These are phyloP conservation scores for Myrica gale DNA, from an alignment of 306 rosid genomes.

Conservation along the genomic window DNA sequence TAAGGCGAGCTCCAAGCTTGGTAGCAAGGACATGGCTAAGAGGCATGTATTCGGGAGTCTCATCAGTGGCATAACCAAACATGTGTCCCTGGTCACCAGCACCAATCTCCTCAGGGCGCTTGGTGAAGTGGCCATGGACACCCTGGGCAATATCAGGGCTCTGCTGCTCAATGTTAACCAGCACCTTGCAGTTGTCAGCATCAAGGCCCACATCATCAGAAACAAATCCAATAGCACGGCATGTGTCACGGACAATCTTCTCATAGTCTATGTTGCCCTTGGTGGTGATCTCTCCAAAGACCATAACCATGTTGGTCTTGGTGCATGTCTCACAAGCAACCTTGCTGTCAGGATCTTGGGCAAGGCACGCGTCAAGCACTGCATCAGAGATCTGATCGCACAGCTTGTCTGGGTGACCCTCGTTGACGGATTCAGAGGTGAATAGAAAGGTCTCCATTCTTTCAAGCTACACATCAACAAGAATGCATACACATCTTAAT, in stretches of 20 bases:
- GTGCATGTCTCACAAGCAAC: slow-evolving; percentile 99
- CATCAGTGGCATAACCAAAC: slow-evolving; percentile 99
- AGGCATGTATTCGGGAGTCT: slow-evolving; percentile 95
- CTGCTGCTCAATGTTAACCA: slow-evolving; percentile 99
- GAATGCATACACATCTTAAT: slow-evolving; percentile 7
- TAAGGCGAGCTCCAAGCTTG: slow-evolving; percentile 87
- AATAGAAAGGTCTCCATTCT: slow-evolving; percentile 91
- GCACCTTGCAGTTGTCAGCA: slow-evolving; percentile 98
- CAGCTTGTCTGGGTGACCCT: slow-evolving; percentile 99
- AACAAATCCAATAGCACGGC: slow-evolving; percentile 87
- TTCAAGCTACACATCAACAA: slow-evolving; percentile 46
- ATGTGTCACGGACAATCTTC: slow-evolving; percentile 90
- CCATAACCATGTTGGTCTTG: slow-evolving; percentile 99
- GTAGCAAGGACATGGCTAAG: slow-evolving; percentile 97
- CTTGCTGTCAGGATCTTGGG: slow-evolving; percentile 97
- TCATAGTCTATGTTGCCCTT: slow-evolving; percentile 94
- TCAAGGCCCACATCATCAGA: slow-evolving; percentile 96
- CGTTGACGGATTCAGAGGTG: slow-evolving; percentile 96
- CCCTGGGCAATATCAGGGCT: slow-evolving; percentile 99
- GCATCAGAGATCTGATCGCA: slow-evolving; percentile 99
- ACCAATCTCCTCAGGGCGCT: slow-evolving; percentile 98
- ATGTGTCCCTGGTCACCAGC: slow-evolving; percentile 99
- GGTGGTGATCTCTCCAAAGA: slow-evolving; percentile 98
- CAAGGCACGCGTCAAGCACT: slow-evolving; percentile 97
- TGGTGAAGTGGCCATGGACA: slow-evolving; percentile 98